phyloP scores from a whole-genome alignment of 2,329 filamentous ascomycete species.

The Bipolaris gigantea region DNA sequence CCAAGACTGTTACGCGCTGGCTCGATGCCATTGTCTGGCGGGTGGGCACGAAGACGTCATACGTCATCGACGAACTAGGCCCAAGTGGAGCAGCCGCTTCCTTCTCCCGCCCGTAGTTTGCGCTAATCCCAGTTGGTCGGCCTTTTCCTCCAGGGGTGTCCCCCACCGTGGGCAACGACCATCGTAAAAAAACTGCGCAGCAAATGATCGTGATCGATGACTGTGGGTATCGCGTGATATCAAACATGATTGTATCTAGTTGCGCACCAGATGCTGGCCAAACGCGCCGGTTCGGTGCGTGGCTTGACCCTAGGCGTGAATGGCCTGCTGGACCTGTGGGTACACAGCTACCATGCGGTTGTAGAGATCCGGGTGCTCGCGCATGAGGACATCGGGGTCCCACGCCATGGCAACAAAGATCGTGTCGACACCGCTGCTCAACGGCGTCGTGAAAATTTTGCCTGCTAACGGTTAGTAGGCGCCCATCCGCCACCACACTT shows the following conservation, averaged over 20 bases:
- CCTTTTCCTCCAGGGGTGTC: conserved; percentile 14
- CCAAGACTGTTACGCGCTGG: conserved; percentile 6
- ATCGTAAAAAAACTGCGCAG: conserved; percentile 13
- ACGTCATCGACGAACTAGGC: conserved; percentile 26
- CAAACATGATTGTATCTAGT: neutral
- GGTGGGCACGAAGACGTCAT: conserved; percentile 5
- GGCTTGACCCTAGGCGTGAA: conserved; percentile 56
- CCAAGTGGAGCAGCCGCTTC: conserved; percentile 11
- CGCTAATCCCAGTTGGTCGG: conserved; percentile 28
- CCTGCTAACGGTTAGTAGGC: conserved; percentile 33
- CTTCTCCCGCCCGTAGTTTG: conserved; percentile 27
- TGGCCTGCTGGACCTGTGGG: conserved; percentile 77
- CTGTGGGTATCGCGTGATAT: conserved; percentile 8
- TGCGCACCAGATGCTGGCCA: neutral
- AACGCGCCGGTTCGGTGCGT: neutral
- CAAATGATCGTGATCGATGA: conserved; percentile 14
- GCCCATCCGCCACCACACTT: neutral
- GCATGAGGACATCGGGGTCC: conserved; percentile 72
- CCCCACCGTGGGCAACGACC: conserved; percentile 13
- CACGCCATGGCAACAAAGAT: conserved; percentile 80
- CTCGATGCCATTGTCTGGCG: conserved; percentile 10
- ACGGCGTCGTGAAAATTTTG: conserved; percentile 84
- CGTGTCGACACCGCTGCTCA: conserved; percentile 86
- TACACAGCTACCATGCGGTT: conserved; percentile 78
- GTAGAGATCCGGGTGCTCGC: conserved; percentile 81